These are phyloP conservation scores for Fraxinus platypoda DNA, from an alignment of 305 asterid genomes.

Conservation along the genomic window DNA sequence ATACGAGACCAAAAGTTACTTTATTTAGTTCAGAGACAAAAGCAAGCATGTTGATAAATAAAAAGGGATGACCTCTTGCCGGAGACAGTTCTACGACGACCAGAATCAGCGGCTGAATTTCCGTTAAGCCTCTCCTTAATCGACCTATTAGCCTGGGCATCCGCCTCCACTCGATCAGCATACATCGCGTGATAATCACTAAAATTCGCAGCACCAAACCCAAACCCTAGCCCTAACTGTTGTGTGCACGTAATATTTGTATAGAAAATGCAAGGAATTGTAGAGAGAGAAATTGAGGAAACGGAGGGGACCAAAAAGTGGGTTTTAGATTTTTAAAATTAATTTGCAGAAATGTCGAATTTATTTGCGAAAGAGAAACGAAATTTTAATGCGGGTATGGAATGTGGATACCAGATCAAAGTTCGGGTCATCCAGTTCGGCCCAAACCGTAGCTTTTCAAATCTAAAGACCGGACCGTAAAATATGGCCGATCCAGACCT, in stretches of 20 bases:
- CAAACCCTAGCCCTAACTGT: slow-evolving; percentile 45
- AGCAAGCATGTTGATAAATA: neutral
- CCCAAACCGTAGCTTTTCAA: neutral
- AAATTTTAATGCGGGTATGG: neutral
- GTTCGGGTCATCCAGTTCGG: neutral
- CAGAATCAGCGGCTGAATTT: slow-evolving; percentile 40
- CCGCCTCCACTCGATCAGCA: slow-evolving; percentile 89
- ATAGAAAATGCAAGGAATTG: neutral
- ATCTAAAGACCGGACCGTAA: neutral
- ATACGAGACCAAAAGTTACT: neutral
- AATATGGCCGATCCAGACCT: neutral
- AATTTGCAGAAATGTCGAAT: neutral
- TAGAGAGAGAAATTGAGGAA: neutral
- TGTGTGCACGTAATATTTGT: neutral
- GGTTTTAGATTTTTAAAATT: neutral
- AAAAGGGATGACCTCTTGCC: slow-evolving; percentile 66
- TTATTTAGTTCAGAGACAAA: neutral
- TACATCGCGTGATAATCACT: slow-evolving; percentile 39
- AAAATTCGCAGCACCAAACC: slow-evolving; percentile 29
- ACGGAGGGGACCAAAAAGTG: neutral
- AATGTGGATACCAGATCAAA: neutral
- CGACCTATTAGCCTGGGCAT: slow-evolving; percentile 59
- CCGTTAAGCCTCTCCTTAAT: slow-evolving; percentile 83
- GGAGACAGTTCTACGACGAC: slow-evolving; percentile 54
- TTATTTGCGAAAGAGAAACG: neutral